A percentile compares a stretch with the other conserved stretches of the same genome.
phyloP scores from a whole-genome alignment of 2,329 filamentous ascomycete genomes.

The Apiospora marii region DNA sequence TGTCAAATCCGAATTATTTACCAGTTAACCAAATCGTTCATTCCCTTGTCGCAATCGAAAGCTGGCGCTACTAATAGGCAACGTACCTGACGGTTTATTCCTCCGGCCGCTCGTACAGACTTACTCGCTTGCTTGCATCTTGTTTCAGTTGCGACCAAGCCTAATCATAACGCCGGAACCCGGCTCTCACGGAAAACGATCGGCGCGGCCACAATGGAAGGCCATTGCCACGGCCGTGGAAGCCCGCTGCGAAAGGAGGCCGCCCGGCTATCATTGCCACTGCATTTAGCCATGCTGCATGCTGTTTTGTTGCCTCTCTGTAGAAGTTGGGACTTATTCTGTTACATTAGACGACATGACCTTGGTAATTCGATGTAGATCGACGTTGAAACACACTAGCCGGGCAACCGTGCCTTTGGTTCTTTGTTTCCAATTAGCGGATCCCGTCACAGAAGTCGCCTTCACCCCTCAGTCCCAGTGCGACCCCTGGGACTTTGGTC shows the following conservation, averaged over 20 bases:
- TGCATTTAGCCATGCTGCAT: not conserved
- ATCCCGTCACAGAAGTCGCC: slow-evolving; percentile 41
- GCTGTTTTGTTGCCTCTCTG: not conserved
- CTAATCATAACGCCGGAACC: not conserved
- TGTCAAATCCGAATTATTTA: too few species aligned
- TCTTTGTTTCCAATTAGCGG: slow-evolving; percentile 43
- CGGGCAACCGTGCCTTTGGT: slow-evolving; percentile 28
- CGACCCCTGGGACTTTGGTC: not conserved
- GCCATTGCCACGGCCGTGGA: not conserved
- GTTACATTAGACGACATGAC: slow-evolving; percentile 22
- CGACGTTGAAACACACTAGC: slow-evolving; percentile 33
- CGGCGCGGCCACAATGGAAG: not conserved
- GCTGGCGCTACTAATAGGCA: too few species aligned
- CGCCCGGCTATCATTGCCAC: not conserved
- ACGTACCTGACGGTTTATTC: not conserved
- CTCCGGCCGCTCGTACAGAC: too few species aligned
- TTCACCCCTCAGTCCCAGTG: not conserved
- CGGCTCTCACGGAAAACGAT: slow-evolving; percentile 13
- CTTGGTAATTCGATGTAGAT: slow-evolving; percentile 26
- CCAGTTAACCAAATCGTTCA: too few species aligned
- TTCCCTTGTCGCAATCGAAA: too few species aligned
- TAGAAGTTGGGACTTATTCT: not conserved
- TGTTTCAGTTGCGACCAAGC: not conserved
- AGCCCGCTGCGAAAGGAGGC: not conserved
- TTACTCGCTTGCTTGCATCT: too few species aligned